Conservation (phyloP, 192 early-diverging fungal genomes). For the Backusella macrospora region DNA sequence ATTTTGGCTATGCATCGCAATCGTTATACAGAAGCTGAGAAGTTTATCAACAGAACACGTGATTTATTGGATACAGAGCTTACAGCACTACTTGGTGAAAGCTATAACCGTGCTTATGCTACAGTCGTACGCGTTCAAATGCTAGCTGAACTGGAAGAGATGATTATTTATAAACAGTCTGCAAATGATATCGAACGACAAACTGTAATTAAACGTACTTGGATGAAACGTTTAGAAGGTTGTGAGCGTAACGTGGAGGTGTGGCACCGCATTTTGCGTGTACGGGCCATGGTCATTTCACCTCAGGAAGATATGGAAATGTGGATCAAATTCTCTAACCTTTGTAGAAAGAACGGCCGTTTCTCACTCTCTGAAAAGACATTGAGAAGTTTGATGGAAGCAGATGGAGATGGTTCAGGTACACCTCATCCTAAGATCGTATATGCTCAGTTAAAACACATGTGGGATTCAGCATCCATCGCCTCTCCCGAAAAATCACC, state of each 20-base stretch:
- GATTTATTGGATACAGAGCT: conserved; percentile 84
- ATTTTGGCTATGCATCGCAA: conserved; percentile 84
- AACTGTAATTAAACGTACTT: conserved; percentile 78
- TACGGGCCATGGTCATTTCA: conserved; percentile 85
- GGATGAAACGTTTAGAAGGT: conserved; percentile 86
- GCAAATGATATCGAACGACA: conserved; percentile 79
- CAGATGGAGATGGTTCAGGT: conserved; percentile 49
- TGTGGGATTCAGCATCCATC: conserved; percentile 67
- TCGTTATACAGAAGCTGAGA: conserved; percentile 70
- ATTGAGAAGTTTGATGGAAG: conserved; percentile 66
- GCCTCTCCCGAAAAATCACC: conserved; percentile 17
- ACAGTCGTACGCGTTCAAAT: conserved; percentile 92
- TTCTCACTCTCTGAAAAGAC: conserved; percentile 82
- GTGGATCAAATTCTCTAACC: conserved; percentile 94
- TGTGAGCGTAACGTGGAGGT: conserved; percentile 93
- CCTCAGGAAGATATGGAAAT: conserved; percentile 94
- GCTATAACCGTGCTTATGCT: conserved; percentile 90
- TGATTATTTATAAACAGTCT: conserved; percentile 85
- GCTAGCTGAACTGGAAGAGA: conserved; percentile 97
- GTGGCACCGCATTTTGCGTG: conserved; percentile 90
- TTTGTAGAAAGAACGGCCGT: conserved; percentile 89
- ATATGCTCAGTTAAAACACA: conserved; percentile 90
- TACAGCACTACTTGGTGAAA: conserved; percentile 87
- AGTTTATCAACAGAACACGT: conserved; percentile 79
- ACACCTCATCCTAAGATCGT: conserved; percentile 72